These are phyloP conservation scores for Myochromella boudieri DNA, from an alignment of 768 basidiomycete species.

Conservation along the genomic window DNA sequence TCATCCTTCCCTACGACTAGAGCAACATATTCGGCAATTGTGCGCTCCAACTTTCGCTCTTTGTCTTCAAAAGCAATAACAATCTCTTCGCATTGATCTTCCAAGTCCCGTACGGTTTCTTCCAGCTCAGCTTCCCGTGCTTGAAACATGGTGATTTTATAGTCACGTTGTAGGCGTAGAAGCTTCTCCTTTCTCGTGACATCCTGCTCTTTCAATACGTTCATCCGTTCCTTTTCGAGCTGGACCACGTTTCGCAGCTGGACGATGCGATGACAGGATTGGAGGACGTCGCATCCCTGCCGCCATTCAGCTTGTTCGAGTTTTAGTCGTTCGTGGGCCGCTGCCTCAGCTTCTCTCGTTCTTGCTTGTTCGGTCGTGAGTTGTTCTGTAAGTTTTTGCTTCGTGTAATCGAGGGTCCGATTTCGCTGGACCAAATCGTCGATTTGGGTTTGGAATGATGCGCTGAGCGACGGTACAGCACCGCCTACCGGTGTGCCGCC, in stretches of 20 bases:
- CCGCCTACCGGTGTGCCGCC: constrained; percentile 22
- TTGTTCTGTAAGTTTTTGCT: constrained; percentile 53
- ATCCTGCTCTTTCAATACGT: constrained; percentile 55
- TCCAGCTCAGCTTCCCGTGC: constrained; percentile 62
- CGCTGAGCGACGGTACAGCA: constrained; percentile 47
- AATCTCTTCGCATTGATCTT: constrained; percentile 41
- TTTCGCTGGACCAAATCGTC: constrained; percentile 72
- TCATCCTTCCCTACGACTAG: constrained; percentile 40
- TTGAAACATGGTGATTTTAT: constrained; percentile 67
- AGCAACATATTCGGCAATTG: constrained; percentile 29
- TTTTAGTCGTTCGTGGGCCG: constrained; percentile 50
- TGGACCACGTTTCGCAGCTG: constrained; percentile 55
- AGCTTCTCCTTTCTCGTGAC: constrained; percentile 56
- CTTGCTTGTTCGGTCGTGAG: constrained; percentile 42
- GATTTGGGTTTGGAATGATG: constrained; percentile 66
- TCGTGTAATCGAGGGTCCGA: constrained; percentile 60
- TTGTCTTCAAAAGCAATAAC: constrained; percentile 23
- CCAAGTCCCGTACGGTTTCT: constrained; percentile 47
- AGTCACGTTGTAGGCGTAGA: constrained; percentile 61
- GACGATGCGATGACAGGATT: constrained; percentile 64
- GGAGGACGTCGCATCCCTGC: constrained; percentile 60
- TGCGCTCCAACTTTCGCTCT: constrained; percentile 29
- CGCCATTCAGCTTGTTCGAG: constrained; percentile 59
- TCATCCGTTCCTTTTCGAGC: constrained; percentile 52
- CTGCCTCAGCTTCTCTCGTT: constrained; percentile 37